phyloP scores from a whole-genome alignment of 371 early-diverging fungal genomes.

The Funneliformis caledonium region DNA sequence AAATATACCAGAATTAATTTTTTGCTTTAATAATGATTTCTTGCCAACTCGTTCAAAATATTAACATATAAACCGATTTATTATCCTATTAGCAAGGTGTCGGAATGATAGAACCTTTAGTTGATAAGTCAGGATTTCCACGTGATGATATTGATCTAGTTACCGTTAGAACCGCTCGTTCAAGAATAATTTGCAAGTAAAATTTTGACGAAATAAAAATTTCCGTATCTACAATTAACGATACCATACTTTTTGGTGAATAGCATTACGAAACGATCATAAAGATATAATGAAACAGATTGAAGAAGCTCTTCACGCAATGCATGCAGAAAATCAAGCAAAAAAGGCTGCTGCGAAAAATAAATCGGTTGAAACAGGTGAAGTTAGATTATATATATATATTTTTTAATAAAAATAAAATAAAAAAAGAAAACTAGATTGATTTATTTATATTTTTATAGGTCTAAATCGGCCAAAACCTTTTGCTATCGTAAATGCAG shows the following conservation, averaged over 20 bases:
- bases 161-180: slow-evolving; percentile 66
- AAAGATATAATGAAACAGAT: slow-evolving; percentile 70
- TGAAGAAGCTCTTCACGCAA: slow-evolving; percentile 64
- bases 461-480: slow-evolving; percentile 46
- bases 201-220: not conserved
- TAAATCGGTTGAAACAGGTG: slow-evolving; percentile 37
- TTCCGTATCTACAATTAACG: not conserved
- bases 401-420: too few relatives aligned
- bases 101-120: slow-evolving; percentile 72
- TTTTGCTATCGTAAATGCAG: slow-evolving; percentile 81
- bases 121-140: slow-evolving; percentile 84
- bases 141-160: slow-evolving; percentile 87
- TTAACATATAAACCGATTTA: not conserved
- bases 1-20: not conserved
- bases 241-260: not conserved
- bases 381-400: too few relatives aligned
- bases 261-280: slow-evolving; percentile 67
- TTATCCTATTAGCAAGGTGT: slow-evolving; percentile 61
- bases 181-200: slow-evolving; percentile 61
- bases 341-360: slow-evolving; percentile 36
- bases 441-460: not conserved
- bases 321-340: slow-evolving; percentile 57
- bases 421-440: not conserved
- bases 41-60: not conserved
- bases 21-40: not conserved